Evolutionary conservation across 169 alveolate genomes (phyloP), one percentile per base, ranked within the genome.

Genomic region (Cryptosporidium felis): DNA sequence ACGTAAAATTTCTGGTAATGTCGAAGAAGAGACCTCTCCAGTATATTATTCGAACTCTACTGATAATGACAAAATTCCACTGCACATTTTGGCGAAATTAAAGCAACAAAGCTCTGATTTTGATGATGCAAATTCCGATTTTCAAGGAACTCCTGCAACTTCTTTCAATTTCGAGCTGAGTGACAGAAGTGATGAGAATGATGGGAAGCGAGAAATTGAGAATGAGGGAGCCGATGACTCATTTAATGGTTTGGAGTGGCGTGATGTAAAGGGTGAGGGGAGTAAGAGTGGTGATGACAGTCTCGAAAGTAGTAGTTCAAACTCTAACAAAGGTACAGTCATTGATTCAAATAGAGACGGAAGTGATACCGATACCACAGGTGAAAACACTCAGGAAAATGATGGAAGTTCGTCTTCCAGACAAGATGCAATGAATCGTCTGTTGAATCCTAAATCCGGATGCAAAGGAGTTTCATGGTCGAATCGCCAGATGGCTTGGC

Each of bases 381-480:
- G 45, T 5, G 85, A 56, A 18, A 74, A 36, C 56, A 42, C 18
- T n/a, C 74, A 56, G 9, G 67, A 74, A 3, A 32, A 56, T 18
- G 67, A 49, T 21, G 67, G 59, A 8, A 36, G 30, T 9, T 6
- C 74, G n/a, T 74, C 85, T 38, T 74, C 85, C 42, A 49, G 74
- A 38, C 85, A 74, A 38, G 85, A 74, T 74, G 85, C 85, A 12
- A 56, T 74, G 85, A 74, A 74, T 56, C 65, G 85, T 38, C 85
- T 74, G 18, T 53, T 74, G 32, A 74, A 74, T 53, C 85, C 85
- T 38, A 74, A 74, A 21, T 74, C 85, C 1, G 85, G 85, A 21
- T 74, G 85, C 56, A 74, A 74, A 23, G 85, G 85, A 9, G 85
- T 74, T 53, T 74, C 85, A n/a, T 74, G 85, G 85, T 74, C 85